Evolutionary conservation across 148 eudicot genomes (phyloP), one percentile per base, ranked within the genome.

Genomic region (Linanthus parryae): DNA sequence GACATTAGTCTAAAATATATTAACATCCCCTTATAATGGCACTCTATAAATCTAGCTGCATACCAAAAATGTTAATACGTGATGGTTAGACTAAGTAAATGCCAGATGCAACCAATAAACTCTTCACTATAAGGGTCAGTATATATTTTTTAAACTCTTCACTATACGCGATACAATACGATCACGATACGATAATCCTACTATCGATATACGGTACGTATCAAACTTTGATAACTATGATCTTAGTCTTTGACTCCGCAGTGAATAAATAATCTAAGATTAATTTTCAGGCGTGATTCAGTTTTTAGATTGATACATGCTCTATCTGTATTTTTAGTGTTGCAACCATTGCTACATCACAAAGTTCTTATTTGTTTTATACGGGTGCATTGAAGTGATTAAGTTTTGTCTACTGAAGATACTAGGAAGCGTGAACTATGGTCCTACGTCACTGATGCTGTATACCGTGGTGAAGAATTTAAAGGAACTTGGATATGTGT

Each of bases 381-480:
- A 17, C 35, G 35, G 16, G 48, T 50, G 41, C 48, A 19, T 16
- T 28, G 37, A 21, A 40, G 39, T 50, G 27, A 3, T 50, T 11
- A 39, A 26, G 7, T 11, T 49, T 16, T 50, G 8, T 35, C 15
- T 36, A 9, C 18, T 48, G 30, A 55, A 87, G 96, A 68, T 91
- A 61, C 61, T 87, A 56, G 98, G 90, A 39, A 84, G 73, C 73
- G 59, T 77, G 84, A 77, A 72, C 67, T 73, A 75, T 57, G 81
- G 75, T 71, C 82, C 98, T 4, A 59, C 66, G 23, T 66, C 98
- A 26, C 55, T 91, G 66, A 70, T 86, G 98, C 66, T 87, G 50
- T 75, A 55, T 63, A 83, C 98, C 18, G 76, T 87, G 67, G 59
- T 70, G 81, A 86, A 79, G 83, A 77, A 71, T 61, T 62, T 91